Evolutionary conservation across 306 rosid species (phyloP), one percentile per base, ranked within the genome.

Genomic region (Trichosanthes truncata): DNA sequence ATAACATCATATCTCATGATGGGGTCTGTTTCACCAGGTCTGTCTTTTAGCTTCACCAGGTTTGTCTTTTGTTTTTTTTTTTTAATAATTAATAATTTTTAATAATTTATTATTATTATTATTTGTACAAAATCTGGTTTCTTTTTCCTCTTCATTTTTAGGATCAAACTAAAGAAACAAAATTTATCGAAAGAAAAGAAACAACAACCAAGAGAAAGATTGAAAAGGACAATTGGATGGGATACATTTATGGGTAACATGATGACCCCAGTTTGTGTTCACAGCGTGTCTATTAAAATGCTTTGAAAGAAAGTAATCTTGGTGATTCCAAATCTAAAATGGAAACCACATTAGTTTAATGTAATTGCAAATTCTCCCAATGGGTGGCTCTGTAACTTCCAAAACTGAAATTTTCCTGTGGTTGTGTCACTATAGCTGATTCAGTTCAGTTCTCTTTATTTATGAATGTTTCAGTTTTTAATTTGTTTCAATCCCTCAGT

Each of bases 11-110:
- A 94, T 86, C 98, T 94, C 76, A 94, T 94, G 97, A 94, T 92
- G 97, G 98, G 98, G 29, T 94, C 98, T 80, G 97, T 94, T 88
- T 94, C 98, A 85, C 98, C 97, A 85, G 98, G 98, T 92, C 82
- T 86, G 87, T 83, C 83, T 69, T 77, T 77, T 77, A 62, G 81
- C 59, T 38, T 74, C 43, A 12, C 75, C 75, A 71, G 45, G 9
- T 68, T 65, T 46, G 36, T 18, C 69, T 80, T 71, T 29, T 29
- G 33, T 29, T 29, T 29, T 29, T 29, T 29, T 1, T 38, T 48
- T 49, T 71, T 36, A 9, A 36, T 18, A 36, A 66, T 20, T 14
- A 60, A 1, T 60, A 26, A 26, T n/a, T n/a, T n/a, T n/a, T 21
- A 29, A 43, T 43, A 13, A 11, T 51, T 5, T 18, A 52, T 17